Evolutionary conservation across 371 early-diverging fungal species (phyloP), one percentile per base, ranked within the genome.

Genomic region (Entomophthora muscae): DNA sequence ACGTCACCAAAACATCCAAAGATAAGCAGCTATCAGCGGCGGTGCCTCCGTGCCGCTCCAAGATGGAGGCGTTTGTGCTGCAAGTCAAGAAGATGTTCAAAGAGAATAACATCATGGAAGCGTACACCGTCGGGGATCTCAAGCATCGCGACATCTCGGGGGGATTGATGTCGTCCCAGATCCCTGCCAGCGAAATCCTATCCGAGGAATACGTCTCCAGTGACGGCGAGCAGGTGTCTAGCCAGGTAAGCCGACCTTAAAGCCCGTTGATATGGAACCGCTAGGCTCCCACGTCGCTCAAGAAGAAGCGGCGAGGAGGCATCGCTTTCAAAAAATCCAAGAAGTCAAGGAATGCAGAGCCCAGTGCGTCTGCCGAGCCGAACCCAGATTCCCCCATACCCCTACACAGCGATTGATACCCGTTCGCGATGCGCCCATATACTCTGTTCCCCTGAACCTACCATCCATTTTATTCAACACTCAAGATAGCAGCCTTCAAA

Each of bases 131-230:
- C 53, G 85, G 84, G 72, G 70, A 69, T 42, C 51, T 53, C 10
- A 89, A 86, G 63, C 88, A 86, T 67, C 75, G 90, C 22, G 84
- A 86, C 66, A 70, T 90, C 55, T 73, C 74, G 0, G 90, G 90
- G 23, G 76, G 75, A 17, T 78, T 81, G 64, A 78, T 89, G 12
- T 78, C 85, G 21, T 85, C 90, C 13, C 86, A 90, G 73, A 76
- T 87, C 1, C 78, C 77, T 2, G 57, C 66, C 3, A 68, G 70
- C 27, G 69, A 72, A 0, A 67, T 70, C 17, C 66, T 55, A 26
- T 42, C 42, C 42, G 42, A 42, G 42, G 42, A 42, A 17, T 42
- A 17, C 42, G 42, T 17, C 10, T 42, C 42, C 17, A 42, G 42
- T 17, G 42, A 42, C 5, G 42, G 42, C 42, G 42, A 42, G 42